Evolutionary conservation across 257 asterid genomes (phyloP).

Genomic region (Echium plantagineum): DNA sequence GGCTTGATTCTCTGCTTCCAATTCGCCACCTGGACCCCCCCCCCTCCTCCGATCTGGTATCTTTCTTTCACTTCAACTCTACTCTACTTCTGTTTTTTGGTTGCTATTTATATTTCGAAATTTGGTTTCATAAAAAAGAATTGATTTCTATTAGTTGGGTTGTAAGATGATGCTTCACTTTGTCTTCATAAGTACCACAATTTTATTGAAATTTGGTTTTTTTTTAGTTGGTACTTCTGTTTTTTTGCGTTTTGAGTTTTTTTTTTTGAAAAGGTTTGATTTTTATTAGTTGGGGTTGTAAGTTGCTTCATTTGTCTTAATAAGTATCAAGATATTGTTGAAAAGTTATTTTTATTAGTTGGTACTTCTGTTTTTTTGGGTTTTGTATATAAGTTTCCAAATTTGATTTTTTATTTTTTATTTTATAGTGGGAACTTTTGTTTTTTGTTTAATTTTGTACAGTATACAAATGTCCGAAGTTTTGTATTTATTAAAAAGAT

Average conservation of each 20-base stretch:
- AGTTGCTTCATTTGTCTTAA: too few relatives aligned
- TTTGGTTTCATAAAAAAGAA: too few relatives aligned
- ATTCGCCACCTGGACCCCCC: conserved; percentile 10
- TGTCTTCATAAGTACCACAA: background rate
- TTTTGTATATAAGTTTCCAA: too few relatives aligned
- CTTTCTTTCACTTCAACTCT: background rate
- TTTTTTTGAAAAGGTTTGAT: background rate
- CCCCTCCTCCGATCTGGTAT: conserved; percentile 16
- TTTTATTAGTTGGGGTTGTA: too few relatives aligned
- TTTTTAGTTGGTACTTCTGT: background rate
- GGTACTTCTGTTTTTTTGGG: too few relatives aligned
- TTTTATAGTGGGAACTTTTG: too few relatives aligned
- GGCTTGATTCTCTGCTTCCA: conserved; percentile 18
- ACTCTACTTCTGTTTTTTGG: background rate
- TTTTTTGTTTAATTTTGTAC: too few relatives aligned
- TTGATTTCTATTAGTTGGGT: background rate
- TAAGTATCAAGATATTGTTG: too few relatives aligned
- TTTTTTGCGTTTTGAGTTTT: conserved; percentile 1
- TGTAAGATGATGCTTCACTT: background rate
- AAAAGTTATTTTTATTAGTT: too few relatives aligned
- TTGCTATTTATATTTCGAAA: background rate
- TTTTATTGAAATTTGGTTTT: background rate
- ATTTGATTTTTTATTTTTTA: too few relatives aligned
- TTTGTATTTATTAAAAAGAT: too few relatives aligned
- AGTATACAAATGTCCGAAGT: too few relatives aligned